Evolutionary conservation across 495 filamentous ascomycete species (phyloP), one percentile per base, ranked within the genome.

Genomic region (Penicillium subrubescens): DNA sequence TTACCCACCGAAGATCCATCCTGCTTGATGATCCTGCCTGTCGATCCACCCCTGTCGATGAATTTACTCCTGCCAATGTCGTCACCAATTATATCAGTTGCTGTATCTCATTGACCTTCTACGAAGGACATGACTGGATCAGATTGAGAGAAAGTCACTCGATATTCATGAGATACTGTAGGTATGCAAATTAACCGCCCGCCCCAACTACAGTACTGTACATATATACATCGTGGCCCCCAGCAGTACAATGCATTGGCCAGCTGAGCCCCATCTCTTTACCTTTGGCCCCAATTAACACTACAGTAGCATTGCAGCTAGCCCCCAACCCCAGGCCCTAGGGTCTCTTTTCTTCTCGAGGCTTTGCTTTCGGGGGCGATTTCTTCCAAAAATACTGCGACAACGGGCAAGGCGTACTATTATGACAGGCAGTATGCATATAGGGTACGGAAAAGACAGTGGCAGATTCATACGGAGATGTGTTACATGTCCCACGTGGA

Each of bases 11-110:
- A 8, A 33, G 37, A 46, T 19, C 34, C 29, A 7, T 29, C 5
- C 43, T 29, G 2, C 43, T 60, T 25, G 19, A 35, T 19, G 54
- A 66, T 58, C 53, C 17, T 34, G 14, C 14, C 14, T 57, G 64
- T 37, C 48, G 64, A 66, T 66, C 64, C 27, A 33, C 64, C 64
- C 64, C 59, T 62, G 54, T 59, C 54, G 59, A 66, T 54, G 52
- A 56, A 15, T 27, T 7, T 29, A 14, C 51, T 33, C 12, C 21
- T 25, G n/a, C 12, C 17, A 51, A 11, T 23, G 27, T 21, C 48
- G 35, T 14, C 35, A 37, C 10, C 12, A 12, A 11, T 14, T 12
- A 1, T 12, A 10, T 37, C 35, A 37, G 35, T 2, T 0, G 12
- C 17, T 17, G 41, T n/a, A 44, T 33, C 35, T 12, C 35, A 1